Base-by-base conservation (phyloP, 2,329 filamentous ascomycete species). In the Zelopaecilomyces penicillatus region DNA sequence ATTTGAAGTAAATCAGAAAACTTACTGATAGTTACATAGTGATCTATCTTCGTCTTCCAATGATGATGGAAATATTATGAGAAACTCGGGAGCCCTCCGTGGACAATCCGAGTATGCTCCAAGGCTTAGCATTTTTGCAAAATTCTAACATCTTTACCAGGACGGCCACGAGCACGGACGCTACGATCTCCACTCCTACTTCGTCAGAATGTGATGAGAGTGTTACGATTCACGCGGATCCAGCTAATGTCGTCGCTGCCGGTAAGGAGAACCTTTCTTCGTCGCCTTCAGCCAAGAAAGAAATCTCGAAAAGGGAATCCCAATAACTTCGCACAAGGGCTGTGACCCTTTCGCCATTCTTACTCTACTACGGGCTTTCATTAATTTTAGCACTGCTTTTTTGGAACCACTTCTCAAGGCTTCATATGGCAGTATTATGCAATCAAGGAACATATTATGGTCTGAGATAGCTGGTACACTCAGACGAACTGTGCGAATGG, bases 161-260 rank as follows among this genome's bases (percentile, higher is more conserved):
- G 61, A 60, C 62, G 57, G 57, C 55, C 39, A 53, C 54, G 56
- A 68, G 62, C 52, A 61, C 60, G 46, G 61, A 68, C 49, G 65
- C 64, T 44, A 59, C 62, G 44, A 60, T 64, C 56, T 57, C 58
- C 33, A 65, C 63, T 44, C 65, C 68, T 44, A 61, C 63, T 39
- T 62, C 69, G 44, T 75, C 72, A 39, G 71, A 75, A 50, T 71
- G 65, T 47, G 73, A 76, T 50, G 75, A 79, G 55, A 71, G 69
- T 48, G 68, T 71, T 45, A 77, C 75, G n/a, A 69, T 78, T 53
- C 69, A 71, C 48, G 68, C 74, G 39, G 73, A 78, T 49, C 68
- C 68, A 44, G 67, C 66, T 42, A 62, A 66, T 44, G 67, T 65
- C 43, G 67, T 65, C 37, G 62, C 48, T 41, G 48, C 44, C 47